phyloP scores from a whole-genome alignment of 768 basidiomycete species.

The Pleurotus ostreatus region DNA sequence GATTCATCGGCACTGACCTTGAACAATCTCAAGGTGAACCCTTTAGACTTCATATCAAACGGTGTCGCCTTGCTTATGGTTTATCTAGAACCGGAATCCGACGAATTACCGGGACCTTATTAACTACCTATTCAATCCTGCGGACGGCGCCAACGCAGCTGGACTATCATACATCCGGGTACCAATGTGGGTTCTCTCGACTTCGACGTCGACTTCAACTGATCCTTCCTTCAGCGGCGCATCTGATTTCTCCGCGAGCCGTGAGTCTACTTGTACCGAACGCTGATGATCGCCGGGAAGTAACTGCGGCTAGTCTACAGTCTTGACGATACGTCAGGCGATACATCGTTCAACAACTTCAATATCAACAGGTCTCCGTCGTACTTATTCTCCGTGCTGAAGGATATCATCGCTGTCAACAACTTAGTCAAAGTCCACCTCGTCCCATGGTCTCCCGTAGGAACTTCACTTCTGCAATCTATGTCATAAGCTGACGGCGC shows the following conservation, averaged over 20 bases:
- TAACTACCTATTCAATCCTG: conserved; percentile 55
- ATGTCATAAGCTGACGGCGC: no score
- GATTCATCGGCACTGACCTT: conserved; percentile 66
- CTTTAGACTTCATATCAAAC: neutral
- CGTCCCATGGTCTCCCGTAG: conserved; percentile 73
- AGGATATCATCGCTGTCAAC: conserved; percentile 61
- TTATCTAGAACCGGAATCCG: conserved; percentile 40
- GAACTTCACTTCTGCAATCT: conserved; percentile 10
- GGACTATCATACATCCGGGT: conserved; percentile 69
- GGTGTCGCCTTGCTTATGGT: neutral
- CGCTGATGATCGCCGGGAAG: no score
- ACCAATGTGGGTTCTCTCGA: conserved; percentile 32
- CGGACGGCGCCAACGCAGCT: conserved; percentile 57
- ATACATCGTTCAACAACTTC: conserved; percentile 56
- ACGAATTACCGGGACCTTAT: conserved; percentile 57
- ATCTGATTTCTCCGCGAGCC: conserved; percentile 61
- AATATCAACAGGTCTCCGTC: conserved; percentile 55
- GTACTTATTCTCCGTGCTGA: conserved; percentile 58
- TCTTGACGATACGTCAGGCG: conserved; percentile 58
- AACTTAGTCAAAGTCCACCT: conserved; percentile 48
- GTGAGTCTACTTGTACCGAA: conserved; percentile 26
- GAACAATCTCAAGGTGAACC: conserved; percentile 58
- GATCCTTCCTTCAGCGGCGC: conserved; percentile 36
- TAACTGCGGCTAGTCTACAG: conserved; percentile 50
- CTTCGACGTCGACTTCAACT: neutral